phyloP scores from a whole-genome alignment of 169 alveolate genomes.

The Plasmodium falciparum region DNA sequence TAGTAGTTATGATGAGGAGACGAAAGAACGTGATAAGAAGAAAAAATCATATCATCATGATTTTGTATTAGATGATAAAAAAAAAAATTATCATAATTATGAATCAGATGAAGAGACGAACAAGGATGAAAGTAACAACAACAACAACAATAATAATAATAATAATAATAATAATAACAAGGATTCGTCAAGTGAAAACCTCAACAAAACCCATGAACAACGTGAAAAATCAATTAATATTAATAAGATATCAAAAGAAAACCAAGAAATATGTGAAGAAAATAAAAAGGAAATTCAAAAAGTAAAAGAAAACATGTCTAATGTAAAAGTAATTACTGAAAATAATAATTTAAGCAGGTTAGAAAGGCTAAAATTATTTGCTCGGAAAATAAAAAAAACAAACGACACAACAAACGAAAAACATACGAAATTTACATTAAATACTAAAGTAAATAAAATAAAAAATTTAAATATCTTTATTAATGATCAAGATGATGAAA shows the following conservation, averaged over 20 bases:
- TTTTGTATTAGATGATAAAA: background rate
- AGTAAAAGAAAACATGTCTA: constrained; percentile 18
- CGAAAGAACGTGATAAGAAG: background rate
- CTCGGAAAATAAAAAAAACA: constrained; percentile 25
- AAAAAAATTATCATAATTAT: background rate
- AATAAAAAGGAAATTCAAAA: constrained; percentile 69
- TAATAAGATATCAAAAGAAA: background rate
- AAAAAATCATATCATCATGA: background rate
- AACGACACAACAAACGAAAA: constrained; percentile 3
- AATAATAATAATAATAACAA: no score
- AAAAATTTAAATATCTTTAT: no score
- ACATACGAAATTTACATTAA: constrained; percentile 30
- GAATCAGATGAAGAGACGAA: background rate
- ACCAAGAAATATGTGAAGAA: constrained; percentile 5
- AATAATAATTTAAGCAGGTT: constrained; percentile 27
- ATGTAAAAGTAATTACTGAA: background rate
- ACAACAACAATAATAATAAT: background rate
- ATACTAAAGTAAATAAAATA: background rate
- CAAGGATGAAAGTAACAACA: background rate
- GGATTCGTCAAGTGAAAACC: no score
- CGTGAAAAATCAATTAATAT: constrained; percentile 21
- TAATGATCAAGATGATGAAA: no score
- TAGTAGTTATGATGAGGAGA: background rate
- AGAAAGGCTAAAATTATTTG: constrained; percentile 52
- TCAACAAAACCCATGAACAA: no score